Base-by-base conservation (phyloP, 2,329 filamentous ascomycete genomes). In the Ceratocystis ficicola region DNA sequence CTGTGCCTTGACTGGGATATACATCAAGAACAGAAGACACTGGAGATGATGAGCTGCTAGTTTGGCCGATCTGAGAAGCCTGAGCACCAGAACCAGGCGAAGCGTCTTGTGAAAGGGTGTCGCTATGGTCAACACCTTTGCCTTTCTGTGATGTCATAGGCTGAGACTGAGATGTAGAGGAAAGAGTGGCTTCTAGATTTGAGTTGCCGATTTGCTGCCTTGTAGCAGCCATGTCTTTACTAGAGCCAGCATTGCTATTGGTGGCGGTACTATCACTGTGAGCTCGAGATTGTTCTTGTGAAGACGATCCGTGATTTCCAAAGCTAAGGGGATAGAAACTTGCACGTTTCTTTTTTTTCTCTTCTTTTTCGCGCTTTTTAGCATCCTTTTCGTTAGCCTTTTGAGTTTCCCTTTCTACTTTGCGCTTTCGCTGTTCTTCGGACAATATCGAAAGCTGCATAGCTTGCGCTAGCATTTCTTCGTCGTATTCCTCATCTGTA, bases 391-490 rank as follows among this genome's bases (percentile, higher is more conserved):
- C 77, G 50, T 76, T 76, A 67, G 93, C 88, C 72, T 92, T 94
- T 30, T 81, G 82, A 0, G 83, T 81, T 67, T 90, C 89, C 73
- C 92, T 93, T 63, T 94, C 89, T 62, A 88, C 86, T 72, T 90
- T 94, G 60, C 83, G 87, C 70, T 90, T 88, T n/a, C 93, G 83
- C 52, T 97, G 93, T 72, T 97, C 93, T 73, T 99, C 94, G 1
- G 90, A 87, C 0, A 88, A 91, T n/a, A 99, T 79, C 61, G 91
- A 96, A 36, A 96, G 75, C 48, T 94, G 82, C 61, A 99, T 95
- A 0, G 94, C 94, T 74, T 99, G 94, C 81, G 94, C 90, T 80
- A 97, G 91, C 94, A 99, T 99, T 79, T 99, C 89, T 62, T 96
- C 93, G 73, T 99, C 94, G 0, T 97, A 81, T 70, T 97, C 92